These are phyloP conservation scores for Corniculantispora saksenae DNA, from an alignment of 2,329 filamentous ascomycete genomes.

Conservation along the genomic window DNA sequence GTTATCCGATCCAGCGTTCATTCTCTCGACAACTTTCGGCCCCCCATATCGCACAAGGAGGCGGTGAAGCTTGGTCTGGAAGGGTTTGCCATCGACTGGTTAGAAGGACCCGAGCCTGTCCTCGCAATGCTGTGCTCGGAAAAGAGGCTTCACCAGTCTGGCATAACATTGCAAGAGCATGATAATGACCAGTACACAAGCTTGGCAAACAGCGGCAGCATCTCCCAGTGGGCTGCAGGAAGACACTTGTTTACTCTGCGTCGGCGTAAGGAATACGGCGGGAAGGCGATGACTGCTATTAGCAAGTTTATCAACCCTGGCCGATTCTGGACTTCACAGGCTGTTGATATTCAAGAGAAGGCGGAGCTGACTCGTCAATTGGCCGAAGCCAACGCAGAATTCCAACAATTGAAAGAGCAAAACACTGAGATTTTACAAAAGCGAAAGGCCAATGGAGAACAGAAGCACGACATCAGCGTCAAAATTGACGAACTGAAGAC, in stretches of 20 bases:
- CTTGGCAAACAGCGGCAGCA: conserved; percentile 57
- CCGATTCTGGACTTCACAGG: conserved; percentile 73
- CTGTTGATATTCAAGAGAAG: conserved; percentile 69
- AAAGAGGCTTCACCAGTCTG: conserved; percentile 67
- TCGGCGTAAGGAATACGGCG: conserved; percentile 79
- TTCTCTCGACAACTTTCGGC: conserved; percentile 52
- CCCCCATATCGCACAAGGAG: conserved; percentile 57
- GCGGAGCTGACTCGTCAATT: conserved; percentile 58
- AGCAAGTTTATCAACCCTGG: conserved; percentile 63
- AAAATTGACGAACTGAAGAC: conserved; percentile 47
- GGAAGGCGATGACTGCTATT: conserved; percentile 68
- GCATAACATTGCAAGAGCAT: conserved; percentile 64
- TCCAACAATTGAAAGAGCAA: conserved; percentile 39
- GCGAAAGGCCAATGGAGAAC: conserved; percentile 42
- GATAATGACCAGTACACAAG: conserved; percentile 66
- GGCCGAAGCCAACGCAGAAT: conserved; percentile 40
- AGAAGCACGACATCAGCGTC: conserved; percentile 35
- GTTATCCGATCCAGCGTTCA: conserved; percentile 65
- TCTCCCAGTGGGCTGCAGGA: conserved; percentile 72
- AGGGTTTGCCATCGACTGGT: conserved; percentile 74
- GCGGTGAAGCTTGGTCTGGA: conserved; percentile 67
- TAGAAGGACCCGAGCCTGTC: conserved; percentile 80
- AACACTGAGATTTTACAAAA: neutral
- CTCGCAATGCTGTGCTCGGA: conserved; percentile 85
- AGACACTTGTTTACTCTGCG: conserved; percentile 63